Evolutionary conservation across 495 filamentous ascomycete genomes (phyloP).

Genomic region (Podospora appendiculata): DNA sequence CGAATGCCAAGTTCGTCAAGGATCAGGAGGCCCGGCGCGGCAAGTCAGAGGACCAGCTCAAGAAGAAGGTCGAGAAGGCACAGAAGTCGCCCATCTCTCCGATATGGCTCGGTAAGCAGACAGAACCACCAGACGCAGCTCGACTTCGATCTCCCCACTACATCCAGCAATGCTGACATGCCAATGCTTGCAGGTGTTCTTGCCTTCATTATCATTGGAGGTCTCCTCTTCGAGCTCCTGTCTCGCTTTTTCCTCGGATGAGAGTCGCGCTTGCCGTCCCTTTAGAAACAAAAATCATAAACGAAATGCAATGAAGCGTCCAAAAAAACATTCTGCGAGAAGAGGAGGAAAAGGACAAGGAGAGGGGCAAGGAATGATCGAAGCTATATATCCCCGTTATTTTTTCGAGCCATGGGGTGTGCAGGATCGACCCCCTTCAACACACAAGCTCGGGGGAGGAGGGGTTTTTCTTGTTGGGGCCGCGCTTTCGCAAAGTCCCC

Average conservation of each 20-base stretch:
- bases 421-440: too few species aligned
- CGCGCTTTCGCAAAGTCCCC: too few species aligned
- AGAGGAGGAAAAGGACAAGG: too few species aligned
- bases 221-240: slow-evolving; percentile 74
- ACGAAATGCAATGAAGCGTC: too few species aligned
- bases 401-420: too few species aligned
- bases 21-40: slow-evolving; percentile 74
- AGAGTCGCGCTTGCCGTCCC: too few species aligned
- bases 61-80: slow-evolving; percentile 55
- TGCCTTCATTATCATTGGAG: slow-evolving; percentile 77
- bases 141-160: neutral
- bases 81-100: slow-evolving; percentile 72
- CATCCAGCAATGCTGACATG: neutral
- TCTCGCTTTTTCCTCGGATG: slow-evolving; percentile 57
- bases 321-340: too few species aligned
- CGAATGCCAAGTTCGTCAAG: slow-evolving; percentile 78
- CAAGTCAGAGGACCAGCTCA: slow-evolving; percentile 62
- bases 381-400: too few species aligned
- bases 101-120: slow-evolving; percentile 71
- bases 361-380: too few species aligned
- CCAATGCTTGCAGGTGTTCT: slow-evolving; percentile 50
- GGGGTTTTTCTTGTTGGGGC: too few species aligned
- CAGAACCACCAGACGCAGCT: neutral
- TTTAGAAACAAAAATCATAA: too few species aligned
- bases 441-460: too few species aligned